Evolutionary conservation across 1,284 basidiomycete genomes (phyloP), one percentile per base, ranked within the genome.

Genomic region (Cutaneotrichosporon sp.): DNA sequence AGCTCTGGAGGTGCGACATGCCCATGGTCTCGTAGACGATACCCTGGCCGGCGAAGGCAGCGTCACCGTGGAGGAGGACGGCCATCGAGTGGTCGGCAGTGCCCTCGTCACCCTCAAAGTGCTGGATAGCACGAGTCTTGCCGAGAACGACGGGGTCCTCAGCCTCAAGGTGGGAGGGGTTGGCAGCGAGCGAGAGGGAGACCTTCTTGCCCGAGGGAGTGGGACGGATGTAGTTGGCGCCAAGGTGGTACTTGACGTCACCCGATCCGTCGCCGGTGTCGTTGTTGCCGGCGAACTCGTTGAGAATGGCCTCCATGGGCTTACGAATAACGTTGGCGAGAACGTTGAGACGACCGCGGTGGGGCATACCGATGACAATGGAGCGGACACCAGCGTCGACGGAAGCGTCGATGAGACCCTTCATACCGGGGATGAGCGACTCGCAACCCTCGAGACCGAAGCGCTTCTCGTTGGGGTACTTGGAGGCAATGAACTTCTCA

Each of bases 11-110:
- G 72, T 88, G 90, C 79, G 93, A 88, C 81, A 98, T 90, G 69
- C 96, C 96, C 89, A 97, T 97, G 35, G 94, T 97, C 80, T 99
- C 96, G 77, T 98, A 99, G 35, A 98, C 93, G 57, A 98, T 81
- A 77, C 96, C 96, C 75, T 99, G 96, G 32, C 94, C 96, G 52
- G 96, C 92, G 68, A 99, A 98, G 11, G 96, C 94, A 27, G 96
- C 96, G 69, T 99, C 96, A 75, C 96, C 96, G 75, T 99, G 96
- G 52, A 98, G 82, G 43, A 99, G 80, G 22, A 99, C 87, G 59
- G 84, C 87, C 90, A 98, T 94, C 38, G 92, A 90, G 2, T 86
- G 85, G 60, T 78, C 81, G 72, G 88, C 86, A 17, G 80, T 78
- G 32, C 77, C 77, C 71, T 92, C 86, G 66, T 97, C 92, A 49